A percentile compares a stretch with the other conserved stretches of the same genome.
These are phyloP conservation scores for Cyberlindnera americana DNA, from an alignment of 805 yeast genomes.

Conservation along the genomic window DNA sequence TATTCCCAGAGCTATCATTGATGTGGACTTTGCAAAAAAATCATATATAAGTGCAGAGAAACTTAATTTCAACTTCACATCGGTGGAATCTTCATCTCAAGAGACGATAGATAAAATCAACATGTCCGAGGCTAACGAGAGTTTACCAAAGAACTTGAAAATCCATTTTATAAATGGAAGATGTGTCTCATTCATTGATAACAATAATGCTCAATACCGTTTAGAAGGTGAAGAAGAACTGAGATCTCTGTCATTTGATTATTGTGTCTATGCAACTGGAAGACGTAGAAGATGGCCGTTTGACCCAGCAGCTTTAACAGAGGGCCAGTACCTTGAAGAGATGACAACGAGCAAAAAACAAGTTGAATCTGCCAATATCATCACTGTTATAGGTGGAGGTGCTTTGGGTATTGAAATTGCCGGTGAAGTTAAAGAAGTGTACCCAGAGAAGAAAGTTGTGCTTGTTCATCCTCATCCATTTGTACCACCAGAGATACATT, in stretches of 20 bases:
- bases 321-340: conserved; percentile 37
- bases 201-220: conserved; percentile 17
- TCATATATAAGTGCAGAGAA: conserved; percentile 31
- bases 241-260: conserved; percentile 38
- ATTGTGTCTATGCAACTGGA: conserved; percentile 46
- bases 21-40: conserved; percentile 34
- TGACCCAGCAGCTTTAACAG: conserved; percentile 43
- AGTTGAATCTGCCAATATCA: conserved; percentile 34
- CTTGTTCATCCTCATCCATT: conserved; percentile 40
- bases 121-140: conserved; percentile 6
- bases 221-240: conserved; percentile 22
- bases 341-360: conserved; percentile 34
- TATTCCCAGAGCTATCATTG: conserved; percentile 36
- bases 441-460: conserved; percentile 35
- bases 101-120: conserved; percentile 21
- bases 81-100: conserved; percentile 34
- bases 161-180: conserved; percentile 25
- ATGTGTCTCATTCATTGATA: conserved; percentile 23
- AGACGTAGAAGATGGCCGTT: conserved; percentile 52
- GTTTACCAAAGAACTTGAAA: conserved; percentile 16
- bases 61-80: conserved; percentile 27
- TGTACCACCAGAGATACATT: conserved; percentile 38
- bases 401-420: conserved; percentile 51
- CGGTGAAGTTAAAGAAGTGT: conserved; percentile 41
- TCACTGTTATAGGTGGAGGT: conserved; percentile 51